Evolutionary conservation across 2,329 filamentous ascomycete species (phyloP).

Genomic region (Aspergillus sp.): DNA sequence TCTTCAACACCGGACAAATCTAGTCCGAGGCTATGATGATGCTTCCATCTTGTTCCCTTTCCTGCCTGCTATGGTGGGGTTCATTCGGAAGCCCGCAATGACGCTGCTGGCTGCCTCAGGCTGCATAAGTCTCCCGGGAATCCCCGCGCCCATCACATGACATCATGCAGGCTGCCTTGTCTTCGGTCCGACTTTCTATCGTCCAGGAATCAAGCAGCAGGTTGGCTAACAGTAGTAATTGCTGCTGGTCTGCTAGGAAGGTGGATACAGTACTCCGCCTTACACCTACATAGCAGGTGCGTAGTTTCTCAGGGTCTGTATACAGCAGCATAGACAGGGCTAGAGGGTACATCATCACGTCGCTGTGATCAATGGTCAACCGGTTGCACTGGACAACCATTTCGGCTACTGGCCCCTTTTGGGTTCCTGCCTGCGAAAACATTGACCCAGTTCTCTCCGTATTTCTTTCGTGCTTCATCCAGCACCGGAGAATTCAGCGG

Average conservation of each 20-base stretch:
- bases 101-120: slow-evolving; percentile 23
- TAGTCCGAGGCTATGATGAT: slow-evolving; percentile 11
- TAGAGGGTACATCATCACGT: background rate
- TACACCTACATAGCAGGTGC: background rate
- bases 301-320: background rate
- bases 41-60: slow-evolving; percentile 5
- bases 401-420: slow-evolving; percentile 4
- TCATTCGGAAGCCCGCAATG: slow-evolving; percentile 13
- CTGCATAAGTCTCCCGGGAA: slow-evolving; percentile 21
- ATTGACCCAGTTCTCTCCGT: slow-evolving; percentile 24
- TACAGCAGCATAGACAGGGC: background rate
- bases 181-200: background rate
- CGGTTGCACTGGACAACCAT: background rate
- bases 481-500: slow-evolving; percentile 24
- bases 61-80: slow-evolving; percentile 19
- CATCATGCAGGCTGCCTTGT: slow-evolving; percentile 19
- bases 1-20: slow-evolving; percentile 1
- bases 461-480: slow-evolving; percentile 30
- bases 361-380: background rate
- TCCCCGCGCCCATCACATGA: slow-evolving; percentile 29
- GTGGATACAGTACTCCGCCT: background rate
- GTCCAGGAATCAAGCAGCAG: background rate
- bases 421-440: slow-evolving; percentile 8
- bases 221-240: background rate
- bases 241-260: background rate